A percentile compares a stretch with the other conserved stretches of the same genome.
These are phyloP conservation scores for Zoysia matrella DNA, from an alignment of 202 grass and related monocot species.

Conservation along the genomic window DNA sequence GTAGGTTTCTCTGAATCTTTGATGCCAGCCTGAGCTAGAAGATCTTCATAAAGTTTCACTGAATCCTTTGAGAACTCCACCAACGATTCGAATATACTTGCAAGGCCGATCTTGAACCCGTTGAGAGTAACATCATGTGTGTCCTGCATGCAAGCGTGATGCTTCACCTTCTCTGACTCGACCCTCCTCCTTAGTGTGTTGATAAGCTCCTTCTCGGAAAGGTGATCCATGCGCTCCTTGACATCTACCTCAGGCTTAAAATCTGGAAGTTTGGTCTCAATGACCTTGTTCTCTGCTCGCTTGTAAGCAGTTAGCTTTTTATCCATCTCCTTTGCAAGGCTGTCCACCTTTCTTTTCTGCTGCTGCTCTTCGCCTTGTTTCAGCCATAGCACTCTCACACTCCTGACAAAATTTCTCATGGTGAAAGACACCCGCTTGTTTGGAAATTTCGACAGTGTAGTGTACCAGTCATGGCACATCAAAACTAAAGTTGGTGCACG, in stretches of 20 bases:
- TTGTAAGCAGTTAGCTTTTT: constrained; percentile 74
- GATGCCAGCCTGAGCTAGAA: constrained; percentile 43
- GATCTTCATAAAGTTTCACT: constrained; percentile 67
- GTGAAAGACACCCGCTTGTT: constrained; percentile 59
- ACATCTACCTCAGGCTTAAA: constrained; percentile 63
- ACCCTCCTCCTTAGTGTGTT: constrained; percentile 64
- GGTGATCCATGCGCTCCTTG: constrained; percentile 66
- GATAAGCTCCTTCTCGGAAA: constrained; percentile 68
- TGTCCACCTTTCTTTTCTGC: constrained; percentile 86
- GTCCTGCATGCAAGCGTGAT: constrained; percentile 72
- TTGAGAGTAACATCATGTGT: constrained; percentile 90
- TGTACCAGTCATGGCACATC: constrained; percentile 74
- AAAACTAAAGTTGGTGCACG: constrained; percentile 64
- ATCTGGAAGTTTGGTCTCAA: constrained; percentile 86
- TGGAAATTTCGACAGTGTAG: constrained; percentile 53
- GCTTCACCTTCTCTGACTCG: constrained; percentile 76
- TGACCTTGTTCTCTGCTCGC: constrained; percentile 81
- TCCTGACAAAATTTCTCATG: constrained; percentile 84
- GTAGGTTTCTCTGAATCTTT: constrained; percentile 47
- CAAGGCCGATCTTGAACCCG: constrained; percentile 89
- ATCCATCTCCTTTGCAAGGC: constrained; percentile 79
- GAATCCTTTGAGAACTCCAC: constrained; percentile 77
- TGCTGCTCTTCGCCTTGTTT: constrained; percentile 93
- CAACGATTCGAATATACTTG: constrained; percentile 77
- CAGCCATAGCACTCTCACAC: constrained; percentile 80